These are phyloP conservation scores for Verbascum thapsus DNA, from an alignment of 257 asterid species.

Conservation along the genomic window DNA sequence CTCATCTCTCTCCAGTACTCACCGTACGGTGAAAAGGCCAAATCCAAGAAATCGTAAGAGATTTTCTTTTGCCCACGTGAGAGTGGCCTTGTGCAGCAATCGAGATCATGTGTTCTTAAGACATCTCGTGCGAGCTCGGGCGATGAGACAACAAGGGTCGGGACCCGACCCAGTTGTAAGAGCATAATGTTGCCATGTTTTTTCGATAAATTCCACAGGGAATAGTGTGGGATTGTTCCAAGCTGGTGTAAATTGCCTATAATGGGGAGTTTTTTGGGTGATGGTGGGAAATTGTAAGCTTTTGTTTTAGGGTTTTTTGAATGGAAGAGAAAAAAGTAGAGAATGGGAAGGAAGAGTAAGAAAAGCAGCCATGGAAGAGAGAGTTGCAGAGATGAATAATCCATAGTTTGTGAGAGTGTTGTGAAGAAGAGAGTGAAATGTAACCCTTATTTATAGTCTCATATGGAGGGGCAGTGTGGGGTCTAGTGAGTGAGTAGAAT, in stretches of 20 bases:
- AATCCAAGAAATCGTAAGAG: constrained; percentile 9
- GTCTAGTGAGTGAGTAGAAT: too few species aligned
- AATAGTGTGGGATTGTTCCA: constrained; percentile 2
- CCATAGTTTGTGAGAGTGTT: background rate
- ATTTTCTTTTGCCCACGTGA: constrained; percentile 11
- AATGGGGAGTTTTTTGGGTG: constrained; percentile 26
- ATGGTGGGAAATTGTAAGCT: constrained; percentile 22
- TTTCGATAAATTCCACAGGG: constrained; percentile 9
- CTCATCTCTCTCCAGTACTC: constrained; percentile 28
- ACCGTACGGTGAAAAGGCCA: constrained; percentile 27
- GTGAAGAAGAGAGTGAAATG: too few species aligned
- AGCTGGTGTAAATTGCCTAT: constrained; percentile 32
- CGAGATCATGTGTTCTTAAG: constrained; percentile 16
- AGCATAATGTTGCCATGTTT: constrained; percentile 30
- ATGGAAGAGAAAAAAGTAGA: constrained; percentile 1
- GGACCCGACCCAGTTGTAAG: constrained; percentile 18
- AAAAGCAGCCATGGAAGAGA: constrained; percentile 2
- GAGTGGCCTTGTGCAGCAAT: constrained; percentile 15
- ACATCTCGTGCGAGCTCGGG: constrained; percentile 24
- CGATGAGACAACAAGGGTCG: constrained; percentile 27
- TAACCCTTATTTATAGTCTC: too few species aligned
- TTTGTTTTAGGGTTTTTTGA: background rate
- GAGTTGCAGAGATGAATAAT: background rate
- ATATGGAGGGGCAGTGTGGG: too few species aligned
- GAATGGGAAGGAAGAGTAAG: background rate